Percentiles rank a stretch among this genome's conserved stretches.
These are phyloP conservation scores for Termitomyces eurrhizus DNA, from an alignment of 768 basidiomycete genomes.

Conservation along the genomic window DNA sequence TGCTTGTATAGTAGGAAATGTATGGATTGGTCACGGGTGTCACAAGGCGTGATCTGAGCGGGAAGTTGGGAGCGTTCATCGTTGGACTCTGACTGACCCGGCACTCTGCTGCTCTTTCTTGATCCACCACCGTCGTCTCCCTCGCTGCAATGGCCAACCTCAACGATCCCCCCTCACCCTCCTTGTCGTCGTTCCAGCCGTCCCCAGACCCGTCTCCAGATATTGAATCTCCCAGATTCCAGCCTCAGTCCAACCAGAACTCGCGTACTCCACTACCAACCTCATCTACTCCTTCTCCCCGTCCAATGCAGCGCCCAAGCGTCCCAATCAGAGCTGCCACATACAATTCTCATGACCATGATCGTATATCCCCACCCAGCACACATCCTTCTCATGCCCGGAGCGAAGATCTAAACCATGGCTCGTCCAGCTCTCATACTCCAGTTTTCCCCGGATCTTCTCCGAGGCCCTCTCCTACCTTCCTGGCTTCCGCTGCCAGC, in stretches of 20 bases:
- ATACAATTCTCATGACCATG: constrained; percentile 48
- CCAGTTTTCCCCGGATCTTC: constrained; percentile 29
- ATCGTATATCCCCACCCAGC: constrained; percentile 42
- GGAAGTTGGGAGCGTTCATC: constrained; percentile 11
- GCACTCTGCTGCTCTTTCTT: background rate
- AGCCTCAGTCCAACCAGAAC: constrained; percentile 14
- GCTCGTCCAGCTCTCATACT: constrained; percentile 23
- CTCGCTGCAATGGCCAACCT: constrained; percentile 32
- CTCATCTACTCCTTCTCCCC: constrained; percentile 27
- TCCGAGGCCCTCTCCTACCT: constrained; percentile 41
- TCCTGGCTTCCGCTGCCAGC: constrained; percentile 36
- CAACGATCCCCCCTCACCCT: constrained; percentile 29
- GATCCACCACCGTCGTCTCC: background rate
- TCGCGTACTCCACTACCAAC: constrained; percentile 30
- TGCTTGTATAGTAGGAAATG: background rate
- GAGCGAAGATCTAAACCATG: constrained; percentile 73
- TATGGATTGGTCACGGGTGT: constrained; percentile 9
- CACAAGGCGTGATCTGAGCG: constrained; percentile 13
- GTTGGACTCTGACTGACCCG: background rate
- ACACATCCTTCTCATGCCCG: constrained; percentile 45
- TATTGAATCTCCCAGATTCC: constrained; percentile 20
- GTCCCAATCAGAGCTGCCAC: constrained; percentile 67
- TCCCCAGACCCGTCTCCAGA: constrained; percentile 23
- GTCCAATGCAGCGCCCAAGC: constrained; percentile 34
- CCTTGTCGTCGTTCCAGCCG: constrained; percentile 25